Conservation (phyloP, 176 grass and related monocot genomes). For the Hordeum vulgare region MorexV3_pseudomolecules_assembly NC_058522.1:331801141-331801640, state of each 20-base stretch:
- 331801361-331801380: neutral
- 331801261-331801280: neutral
- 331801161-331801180: neutral
- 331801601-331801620: neutral
- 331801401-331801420: neutral
- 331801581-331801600: neutral
- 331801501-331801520: neutral
- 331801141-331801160: neutral
- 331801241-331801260: neutral
- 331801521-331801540: conserved; percentile 1
- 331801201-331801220: neutral
- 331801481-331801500: neutral
- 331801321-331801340: neutral
- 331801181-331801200: neutral
- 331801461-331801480: conserved; percentile 7
- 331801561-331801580: neutral
- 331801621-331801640: conserved; percentile 1
- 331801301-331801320: neutral
- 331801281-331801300: neutral
- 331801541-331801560: neutral
- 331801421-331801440: neutral
- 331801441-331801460: neutral
- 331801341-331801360: neutral
- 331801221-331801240: neutral
- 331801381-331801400: neutral